Base-by-base conservation (phyloP, 1,139 yeast species). In the Nakaseomyces kungkrabaensis region DNA sequence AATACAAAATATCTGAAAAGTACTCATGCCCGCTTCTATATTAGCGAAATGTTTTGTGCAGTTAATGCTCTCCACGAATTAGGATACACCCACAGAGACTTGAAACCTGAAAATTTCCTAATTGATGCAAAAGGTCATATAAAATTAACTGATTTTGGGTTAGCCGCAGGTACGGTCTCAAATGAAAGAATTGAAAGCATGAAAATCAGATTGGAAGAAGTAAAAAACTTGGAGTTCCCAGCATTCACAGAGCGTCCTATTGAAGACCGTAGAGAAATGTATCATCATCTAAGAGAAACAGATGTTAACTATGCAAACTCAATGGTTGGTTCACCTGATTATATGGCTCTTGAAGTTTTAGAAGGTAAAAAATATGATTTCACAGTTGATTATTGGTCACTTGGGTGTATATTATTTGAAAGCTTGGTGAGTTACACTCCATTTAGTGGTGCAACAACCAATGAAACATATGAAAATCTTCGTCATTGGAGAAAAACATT, bases 311-410 rank as follows among this genome's bases (percentile, higher is more conserved):
- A 85, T 60, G 98, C 99, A 22, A 86, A 88, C 61, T 88, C 97
- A 1, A 89, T 92, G 57, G 99, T 94, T 10, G 99, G 99, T 0
- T 86, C 96, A 5, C 99, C 99, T 1, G 99, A 94, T 67, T 94
- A 94, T 67, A 94, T 94, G 99, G 98, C 99, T 1, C 75, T 94
- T 50, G 99, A 94, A 67, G 97, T 94, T 5, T 78, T 94, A 54
- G 95, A 88, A 67, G 98, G 98, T 8, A 85, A 85, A 61, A 83
- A 84, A 54, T 94, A 94, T 67, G 96, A 94, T 65, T 90, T 84
- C 65, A 90, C 98, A 22, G 95, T 94, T 54, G 99, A 94, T 72
- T 94, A 94, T 68, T 94, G 99, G 99, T 90, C 97, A 0, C 75
- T 94, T 50, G 99, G 98, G 1, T 94, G 98, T 68, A 87, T 87